Evolutionary conservation across 257 asterid species (phyloP), one percentile per base, ranked within the genome.

Genomic region (Nicotiana obtusifolia): DNA sequence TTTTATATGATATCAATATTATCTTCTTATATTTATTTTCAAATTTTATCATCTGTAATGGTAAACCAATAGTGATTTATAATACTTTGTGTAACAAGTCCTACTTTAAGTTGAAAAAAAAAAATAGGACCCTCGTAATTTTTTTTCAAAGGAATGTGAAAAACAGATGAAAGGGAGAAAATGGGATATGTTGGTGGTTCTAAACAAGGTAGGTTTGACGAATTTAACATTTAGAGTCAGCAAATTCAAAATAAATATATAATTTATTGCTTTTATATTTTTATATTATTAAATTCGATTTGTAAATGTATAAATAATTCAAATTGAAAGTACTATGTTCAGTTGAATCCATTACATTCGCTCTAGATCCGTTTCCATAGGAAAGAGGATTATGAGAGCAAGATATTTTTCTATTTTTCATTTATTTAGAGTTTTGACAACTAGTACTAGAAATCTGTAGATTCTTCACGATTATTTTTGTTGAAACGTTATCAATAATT

Each of bases 281-380:
- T 19, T 0, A 4, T 66, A 33, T 1, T 33, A 66, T 8, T 66
- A 9, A 31, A 33, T 2, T 66, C 31, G 17, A 17, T 33, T 16
- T 31, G 0, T 7, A 31, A 16, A 35, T 31, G 0, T 33, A 19
- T 19, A 33, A 15, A 5, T 33, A 9, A 67, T n/a, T 31, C 1
- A n/a, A 35, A 4, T 11, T 0, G 0, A 68, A 19, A 68, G 1
- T n/a, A n/a, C 0, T 68, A 15, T 19, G 1, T 68, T n/a, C 0
- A 35, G 31, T 35, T 68, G 2, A 68, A 37, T 0, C 5, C 1
- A 3, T 33, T 9, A 66, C 3, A 65, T 65, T 8, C 49, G 3
- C 5, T 62, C 0, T 61, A 66, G 10, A 19, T 31, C 20, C 5
- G n/a, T n/a, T n/a, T n/a, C n/a, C n/a, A n/a, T n/a, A n/a, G n/a